Evolutionary conservation across 2,329 filamentous ascomycete genomes (phyloP), one percentile per base, ranked within the genome.

Genomic region (Apiospora marii): DNA sequence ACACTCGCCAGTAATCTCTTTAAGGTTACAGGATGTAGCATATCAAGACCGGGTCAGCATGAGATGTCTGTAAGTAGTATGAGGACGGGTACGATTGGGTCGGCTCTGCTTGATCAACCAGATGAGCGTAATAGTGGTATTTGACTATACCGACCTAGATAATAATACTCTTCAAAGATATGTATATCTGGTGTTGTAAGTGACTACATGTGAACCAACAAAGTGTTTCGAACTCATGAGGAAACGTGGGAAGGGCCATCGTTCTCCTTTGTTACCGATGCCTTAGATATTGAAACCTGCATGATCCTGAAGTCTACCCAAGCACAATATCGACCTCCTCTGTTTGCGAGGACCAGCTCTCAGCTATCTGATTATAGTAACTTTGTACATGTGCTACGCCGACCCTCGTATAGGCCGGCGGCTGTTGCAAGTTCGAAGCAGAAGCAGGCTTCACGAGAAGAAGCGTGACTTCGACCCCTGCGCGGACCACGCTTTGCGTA

Each of bases 41-140:
- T 24, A 41, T 22, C 58, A 22, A 41, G 22, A 41, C 14, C 8
- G 34, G 34, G 58, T 16, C 34, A 24, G 34, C 16, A 64, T n/a
- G n/a, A 41, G 58, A 22, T 24, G 34, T n/a, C 34, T 64, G 58
- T 41, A 64, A 64, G 58, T 64, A 61, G 53, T 61, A 61, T 37
- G 53, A 37, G 53, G 13, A 37, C 53, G 53, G 30, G 30, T 61
- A 30, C 30, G 7, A 13, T 64, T 37, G 58, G 22, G 13, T 24
- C 10, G 34, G 16, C 22, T 41, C 16, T 22, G 8, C 34, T 41
- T 41, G 58, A 41, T 13, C 41, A 64, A 19, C 34, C 41, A 41
- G 34, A 41, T n/a, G 34, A 64, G 58, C 34, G n/a, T 7, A 13
- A 34, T n/a, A n/a, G 6, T 64, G 34, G 34, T n/a, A 34, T 13